Evolutionary conservation across 176 grass and related monocot genomes (phyloP).

Genomic region (Thalia dealbata): DNA sequence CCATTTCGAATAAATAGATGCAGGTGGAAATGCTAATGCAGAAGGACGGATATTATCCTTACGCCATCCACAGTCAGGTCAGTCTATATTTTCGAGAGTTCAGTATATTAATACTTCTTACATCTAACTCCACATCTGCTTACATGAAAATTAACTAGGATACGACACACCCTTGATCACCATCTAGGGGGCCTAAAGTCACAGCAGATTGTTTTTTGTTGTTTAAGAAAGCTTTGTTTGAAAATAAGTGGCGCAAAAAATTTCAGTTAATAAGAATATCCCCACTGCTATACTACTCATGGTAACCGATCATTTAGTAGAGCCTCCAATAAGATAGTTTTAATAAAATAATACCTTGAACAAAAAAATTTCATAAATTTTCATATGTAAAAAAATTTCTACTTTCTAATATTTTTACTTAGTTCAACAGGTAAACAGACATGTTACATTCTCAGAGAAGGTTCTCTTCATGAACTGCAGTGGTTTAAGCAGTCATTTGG

Average conservation of each 20-base stretch:
- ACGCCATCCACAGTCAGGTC: conserved; percentile 83
- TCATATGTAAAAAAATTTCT: not conserved
- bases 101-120: not conserved
- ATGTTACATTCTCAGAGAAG: conserved; percentile 46
- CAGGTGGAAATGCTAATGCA: not conserved
- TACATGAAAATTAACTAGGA: too few species aligned
- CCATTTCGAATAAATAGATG: conserved; percentile 17
- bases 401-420: conserved; percentile 6
- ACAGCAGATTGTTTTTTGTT: not conserved
- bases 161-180: not conserved
- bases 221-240: too few species aligned
- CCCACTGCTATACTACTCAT: too few species aligned
- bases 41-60: conserved; percentile 50
- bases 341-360: not conserved
- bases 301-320: too few species aligned
- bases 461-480: conserved; percentile 60
- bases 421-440: conserved; percentile 49
- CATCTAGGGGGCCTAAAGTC: not conserved
- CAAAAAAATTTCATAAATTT: not conserved
- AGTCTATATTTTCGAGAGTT: not conserved
- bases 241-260: too few species aligned
- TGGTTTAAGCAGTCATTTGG: conserved; percentile 89
- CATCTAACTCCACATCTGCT: not conserved
- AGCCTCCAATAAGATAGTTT: not conserved
- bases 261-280: too few species aligned